Evolutionary conservation across 495 filamentous ascomycete genomes (phyloP).

Genomic region (Annulohypoxylon nitens): DNA sequence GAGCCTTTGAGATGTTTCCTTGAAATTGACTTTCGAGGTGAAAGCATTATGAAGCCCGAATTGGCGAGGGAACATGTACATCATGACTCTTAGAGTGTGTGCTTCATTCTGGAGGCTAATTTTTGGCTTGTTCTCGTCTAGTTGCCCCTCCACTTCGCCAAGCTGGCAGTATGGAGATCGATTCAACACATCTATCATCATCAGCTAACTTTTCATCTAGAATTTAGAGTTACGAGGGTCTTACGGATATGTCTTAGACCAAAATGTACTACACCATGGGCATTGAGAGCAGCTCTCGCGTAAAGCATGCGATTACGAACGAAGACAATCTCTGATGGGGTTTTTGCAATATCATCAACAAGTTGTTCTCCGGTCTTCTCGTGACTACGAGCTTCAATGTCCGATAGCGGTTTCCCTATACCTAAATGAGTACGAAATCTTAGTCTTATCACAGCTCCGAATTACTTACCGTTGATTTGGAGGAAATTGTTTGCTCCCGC

Average conservation of each 20-base stretch:
- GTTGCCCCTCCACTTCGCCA: slow-evolving; percentile 11
- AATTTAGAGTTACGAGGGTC: slow-evolving; percentile 50
- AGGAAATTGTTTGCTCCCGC: slow-evolving; percentile 71
- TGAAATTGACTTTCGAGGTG: slow-evolving; percentile 71
- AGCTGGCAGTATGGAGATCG: slow-evolving; percentile 67
- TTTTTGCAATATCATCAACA: slow-evolving; percentile 33
- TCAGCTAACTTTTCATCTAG: slow-evolving; percentile 15
- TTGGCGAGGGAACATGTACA: slow-evolving; percentile 93
- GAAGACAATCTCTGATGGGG: slow-evolving; percentile 76
- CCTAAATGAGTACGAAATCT: slow-evolving; percentile 24
- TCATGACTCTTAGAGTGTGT: slow-evolving; percentile 80
- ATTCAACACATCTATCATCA: slow-evolving; percentile 81
- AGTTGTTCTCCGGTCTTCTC: slow-evolving; percentile 33
- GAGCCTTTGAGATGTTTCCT: slow-evolving; percentile 75
- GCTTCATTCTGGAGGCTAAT: slow-evolving; percentile 53
- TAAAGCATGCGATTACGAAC: slow-evolving; percentile 90
- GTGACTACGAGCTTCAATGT: slow-evolving; percentile 47
- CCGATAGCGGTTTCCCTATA: slow-evolving; percentile 52
- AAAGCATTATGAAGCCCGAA: slow-evolving; percentile 95
- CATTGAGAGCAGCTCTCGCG: slow-evolving; percentile 75
- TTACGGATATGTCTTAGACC: slow-evolving; percentile 86
- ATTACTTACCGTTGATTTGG: slow-evolving; percentile 79
- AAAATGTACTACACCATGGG: slow-evolving; percentile 74
- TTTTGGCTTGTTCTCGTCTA: slow-evolving; percentile 10
- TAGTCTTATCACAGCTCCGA: neutral